Evolutionary conservation across 495 filamentous ascomycete species (phyloP).

Genomic region (Xylaria palmicola): DNA sequence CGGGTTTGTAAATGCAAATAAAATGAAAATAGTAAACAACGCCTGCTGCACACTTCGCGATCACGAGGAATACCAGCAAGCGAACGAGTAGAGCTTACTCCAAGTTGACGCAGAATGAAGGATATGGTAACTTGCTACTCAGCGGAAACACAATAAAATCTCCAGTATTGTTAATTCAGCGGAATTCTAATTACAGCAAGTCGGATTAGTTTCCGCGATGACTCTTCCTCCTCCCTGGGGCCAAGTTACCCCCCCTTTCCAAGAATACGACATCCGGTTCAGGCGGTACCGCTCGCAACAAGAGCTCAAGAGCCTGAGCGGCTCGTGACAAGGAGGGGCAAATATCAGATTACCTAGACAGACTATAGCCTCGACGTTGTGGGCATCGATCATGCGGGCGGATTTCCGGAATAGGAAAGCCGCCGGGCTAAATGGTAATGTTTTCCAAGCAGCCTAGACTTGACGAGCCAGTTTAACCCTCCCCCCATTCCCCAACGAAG

Average conservation of each 20-base stretch:
- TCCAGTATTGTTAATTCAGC: background rate
- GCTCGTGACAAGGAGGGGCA: slow-evolving; percentile 7
- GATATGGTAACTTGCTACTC: background rate
- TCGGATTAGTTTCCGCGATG: background rate
- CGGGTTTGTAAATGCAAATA: background rate
- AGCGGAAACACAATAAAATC: background rate
- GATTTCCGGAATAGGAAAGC: slow-evolving; percentile 28
- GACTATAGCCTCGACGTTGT: slow-evolving; percentile 4
- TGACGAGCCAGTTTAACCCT: slow-evolving; percentile 12
- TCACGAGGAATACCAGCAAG: background rate
- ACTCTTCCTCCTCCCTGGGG: background rate
- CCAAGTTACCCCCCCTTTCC: background rate
- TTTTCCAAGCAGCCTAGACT: slow-evolving; percentile 16
- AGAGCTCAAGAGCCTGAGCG: background rate
- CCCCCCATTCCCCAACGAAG: no score
- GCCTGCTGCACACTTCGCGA: background rate
- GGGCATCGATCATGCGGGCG: slow-evolving; percentile 12
- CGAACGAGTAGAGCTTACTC: background rate
- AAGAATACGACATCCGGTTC: background rate
- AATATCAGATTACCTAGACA: background rate
- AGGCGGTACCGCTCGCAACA: background rate
- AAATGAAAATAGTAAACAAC: background rate
- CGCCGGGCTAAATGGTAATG: slow-evolving; percentile 28
- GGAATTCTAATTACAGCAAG: background rate
- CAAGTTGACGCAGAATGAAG: background rate